Conservation (phyloP, 805 yeast genomes). For the Cyberlindnera samutprakarnensis region DNA sequence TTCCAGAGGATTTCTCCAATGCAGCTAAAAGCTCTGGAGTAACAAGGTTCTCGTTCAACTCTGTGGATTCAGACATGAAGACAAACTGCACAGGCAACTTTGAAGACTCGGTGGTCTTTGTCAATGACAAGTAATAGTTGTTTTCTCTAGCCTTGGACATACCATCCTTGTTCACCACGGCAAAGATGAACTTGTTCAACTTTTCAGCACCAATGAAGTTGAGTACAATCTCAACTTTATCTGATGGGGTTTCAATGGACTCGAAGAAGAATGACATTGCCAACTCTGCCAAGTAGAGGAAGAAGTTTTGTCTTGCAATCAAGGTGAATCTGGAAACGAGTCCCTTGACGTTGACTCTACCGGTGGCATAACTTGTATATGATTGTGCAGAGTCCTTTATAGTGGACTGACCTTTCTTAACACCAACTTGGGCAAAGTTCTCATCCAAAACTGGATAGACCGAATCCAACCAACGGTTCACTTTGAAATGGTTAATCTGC, state of each 20-base stretch:
- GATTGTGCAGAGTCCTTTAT: conserved; percentile 58
- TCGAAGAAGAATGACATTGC: conserved; percentile 51
- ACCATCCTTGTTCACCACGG: conserved; percentile 75
- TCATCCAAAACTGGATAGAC: conserved; percentile 45
- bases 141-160: conserved; percentile 73
- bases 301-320: conserved; percentile 72
- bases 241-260: conserved; percentile 46
- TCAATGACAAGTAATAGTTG: conserved; percentile 76
- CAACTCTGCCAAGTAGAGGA: conserved; percentile 59
- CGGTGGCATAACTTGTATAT: conserved; percentile 70
- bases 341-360: conserved; percentile 69
- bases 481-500: conserved; percentile 46
- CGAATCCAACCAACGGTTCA: conserved; percentile 43
- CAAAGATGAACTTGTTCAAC: conserved; percentile 56
- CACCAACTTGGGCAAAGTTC: conserved; percentile 79
- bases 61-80: conserved; percentile 84
- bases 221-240: conserved; percentile 56
- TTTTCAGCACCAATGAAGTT: conserved; percentile 36
- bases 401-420: conserved; percentile 34
- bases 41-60: conserved; percentile 61
- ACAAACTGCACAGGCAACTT: conserved; percentile 70
- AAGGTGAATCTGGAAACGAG: conserved; percentile 55
- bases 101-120: conserved; percentile 69
- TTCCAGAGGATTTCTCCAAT: conserved; percentile 32
- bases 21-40: conserved; percentile 40